These are phyloP conservation scores for Dimocarpus longan DNA, from an alignment of 345 rosid genomes.

Conservation along the genomic window DNA sequence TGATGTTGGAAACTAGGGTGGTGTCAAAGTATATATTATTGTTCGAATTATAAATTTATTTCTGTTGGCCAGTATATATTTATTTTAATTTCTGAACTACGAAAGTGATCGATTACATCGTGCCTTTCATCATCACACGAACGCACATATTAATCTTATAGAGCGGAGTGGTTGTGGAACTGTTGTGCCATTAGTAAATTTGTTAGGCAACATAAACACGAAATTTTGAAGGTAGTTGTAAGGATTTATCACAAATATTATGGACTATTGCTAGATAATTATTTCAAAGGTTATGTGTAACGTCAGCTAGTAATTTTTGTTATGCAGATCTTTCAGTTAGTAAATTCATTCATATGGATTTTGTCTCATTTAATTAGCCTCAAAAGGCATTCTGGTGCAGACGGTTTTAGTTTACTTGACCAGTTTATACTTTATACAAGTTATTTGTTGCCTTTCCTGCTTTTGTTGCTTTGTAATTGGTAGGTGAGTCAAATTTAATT, in stretches of 20 bases:
- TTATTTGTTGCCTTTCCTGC: background rate
- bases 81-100: background rate
- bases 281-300: conserved; percentile 3
- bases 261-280: background rate
- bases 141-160: background rate
- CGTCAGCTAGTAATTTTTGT: background rate
- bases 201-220: background rate
- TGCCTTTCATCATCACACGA: background rate
- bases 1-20: background rate
- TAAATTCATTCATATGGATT: background rate
- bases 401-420: background rate
- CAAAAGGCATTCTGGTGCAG: background rate
- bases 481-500: background rate
- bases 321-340: background rate
- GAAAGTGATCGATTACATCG: background rate
- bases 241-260: background rate
- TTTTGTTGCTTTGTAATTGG: background rate
- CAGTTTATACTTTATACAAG: background rate
- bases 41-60: conserved; percentile 3
- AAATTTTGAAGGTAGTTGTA: background rate
- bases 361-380: background rate
- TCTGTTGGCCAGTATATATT: background rate
- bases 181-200: background rate
- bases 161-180: background rate
- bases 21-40: background rate